Conservation (phyloP, 768 basidiomycete genomes). For the Fibroporia radiculosa region DNA sequence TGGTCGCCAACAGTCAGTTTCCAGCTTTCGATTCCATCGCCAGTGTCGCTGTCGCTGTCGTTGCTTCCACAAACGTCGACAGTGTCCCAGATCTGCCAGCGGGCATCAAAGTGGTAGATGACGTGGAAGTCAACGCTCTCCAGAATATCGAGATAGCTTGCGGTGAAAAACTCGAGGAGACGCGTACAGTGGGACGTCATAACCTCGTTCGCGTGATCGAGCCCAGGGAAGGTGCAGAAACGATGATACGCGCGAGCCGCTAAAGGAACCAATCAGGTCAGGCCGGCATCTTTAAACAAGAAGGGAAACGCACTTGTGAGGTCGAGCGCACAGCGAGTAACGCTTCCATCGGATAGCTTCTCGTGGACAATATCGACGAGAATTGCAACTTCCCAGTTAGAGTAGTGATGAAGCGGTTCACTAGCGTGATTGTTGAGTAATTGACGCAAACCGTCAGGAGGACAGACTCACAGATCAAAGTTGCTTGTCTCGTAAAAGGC, state of each 20-base stretch:
- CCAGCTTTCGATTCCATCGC: not conserved
- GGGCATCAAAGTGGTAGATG: slow-evolving; percentile 13
- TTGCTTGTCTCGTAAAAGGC: slow-evolving; percentile 13
- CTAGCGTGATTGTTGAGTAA: not conserved
- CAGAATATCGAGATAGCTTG: slow-evolving; percentile 21
- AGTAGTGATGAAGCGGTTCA: slow-evolving; percentile 4
- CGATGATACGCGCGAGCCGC: slow-evolving; percentile 9
- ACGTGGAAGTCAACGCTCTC: slow-evolving; percentile 17
- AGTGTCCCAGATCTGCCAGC: not conserved
- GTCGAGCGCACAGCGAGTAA: slow-evolving; percentile 18
- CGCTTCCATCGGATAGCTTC: slow-evolving; percentile 13
- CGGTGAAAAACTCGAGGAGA: slow-evolving; percentile 17
- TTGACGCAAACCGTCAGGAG: not conserved
- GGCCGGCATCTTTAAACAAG: not conserved
- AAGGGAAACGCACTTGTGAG: slow-evolving; percentile 15
- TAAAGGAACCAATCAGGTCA: not conserved
- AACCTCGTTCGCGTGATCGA: slow-evolving; percentile 13
- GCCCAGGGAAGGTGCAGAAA: slow-evolving; percentile 8
- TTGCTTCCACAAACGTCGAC: not conserved
- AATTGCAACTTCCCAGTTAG: slow-evolving; percentile 19
- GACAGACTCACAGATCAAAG: slow-evolving; percentile 10
- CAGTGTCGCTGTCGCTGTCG: slow-evolving; percentile 2
- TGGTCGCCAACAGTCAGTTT: not conserved
- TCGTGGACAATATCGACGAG: slow-evolving; percentile 19
- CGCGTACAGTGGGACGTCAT: slow-evolving; percentile 10